phyloP scores from a whole-genome alignment of 148 eudicot genomes.

The Rhododendron mucronatum region DNA sequence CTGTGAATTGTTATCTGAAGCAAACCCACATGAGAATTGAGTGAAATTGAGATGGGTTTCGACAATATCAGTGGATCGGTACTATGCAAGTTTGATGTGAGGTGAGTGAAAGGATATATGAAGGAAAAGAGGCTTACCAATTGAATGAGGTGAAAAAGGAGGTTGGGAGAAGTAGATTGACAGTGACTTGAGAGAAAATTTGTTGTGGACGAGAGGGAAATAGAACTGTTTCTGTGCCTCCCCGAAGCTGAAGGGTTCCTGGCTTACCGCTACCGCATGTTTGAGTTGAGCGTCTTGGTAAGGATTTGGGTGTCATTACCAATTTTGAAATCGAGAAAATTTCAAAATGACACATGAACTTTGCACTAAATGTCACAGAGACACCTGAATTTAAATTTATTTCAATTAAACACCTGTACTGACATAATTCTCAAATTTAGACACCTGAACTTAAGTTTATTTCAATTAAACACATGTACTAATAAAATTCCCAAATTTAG shows the following conservation, averaged over 20 bases:
- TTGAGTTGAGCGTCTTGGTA: neutral
- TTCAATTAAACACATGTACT: no score
- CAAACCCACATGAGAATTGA: neutral
- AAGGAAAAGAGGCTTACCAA: neutral
- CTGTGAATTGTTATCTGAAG: neutral
- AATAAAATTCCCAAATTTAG: no score
- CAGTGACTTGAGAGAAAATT: neutral
- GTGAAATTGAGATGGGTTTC: neutral
- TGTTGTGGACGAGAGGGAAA: no score
- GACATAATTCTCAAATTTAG: no score
- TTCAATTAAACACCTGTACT: no score
- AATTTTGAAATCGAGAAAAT: neutral
- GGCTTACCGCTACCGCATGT: neutral
- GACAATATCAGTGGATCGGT: neutral
- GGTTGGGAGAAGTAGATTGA: neutral
- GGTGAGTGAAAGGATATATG: neutral
- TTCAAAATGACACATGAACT: no score
- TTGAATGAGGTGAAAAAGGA: neutral
- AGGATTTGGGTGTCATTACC: neutral
- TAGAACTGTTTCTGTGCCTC: neutral
- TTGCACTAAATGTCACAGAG: no score
- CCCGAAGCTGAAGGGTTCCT: neutral
- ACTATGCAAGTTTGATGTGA: neutral
- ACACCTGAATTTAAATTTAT: no score
- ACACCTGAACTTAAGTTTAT: no score